Evolutionary conservation across 2,329 filamentous ascomycete genomes (phyloP).

Genomic region (Pseudogymnoascus sp.): DNA sequence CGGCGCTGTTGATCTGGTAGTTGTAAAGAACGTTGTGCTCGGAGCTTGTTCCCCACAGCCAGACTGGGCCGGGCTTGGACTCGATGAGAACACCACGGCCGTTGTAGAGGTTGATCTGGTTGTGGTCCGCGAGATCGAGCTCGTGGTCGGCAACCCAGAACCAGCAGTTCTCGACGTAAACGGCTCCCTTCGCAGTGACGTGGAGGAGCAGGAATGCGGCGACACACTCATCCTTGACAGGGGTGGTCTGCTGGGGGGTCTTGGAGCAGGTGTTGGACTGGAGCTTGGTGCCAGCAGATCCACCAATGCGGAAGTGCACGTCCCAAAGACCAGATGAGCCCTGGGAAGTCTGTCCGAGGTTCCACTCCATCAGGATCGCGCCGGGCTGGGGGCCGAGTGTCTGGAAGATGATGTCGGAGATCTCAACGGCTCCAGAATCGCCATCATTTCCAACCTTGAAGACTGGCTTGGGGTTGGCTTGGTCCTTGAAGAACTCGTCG

Average conservation of each 20-base stretch:
- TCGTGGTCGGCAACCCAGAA: slow-evolving; percentile 89
- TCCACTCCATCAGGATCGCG: slow-evolving; percentile 88
- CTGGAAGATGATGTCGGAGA: slow-evolving; percentile 78
- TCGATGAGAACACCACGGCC: slow-evolving; percentile 77
- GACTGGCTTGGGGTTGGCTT: slow-evolving; percentile 70
- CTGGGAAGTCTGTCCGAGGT: slow-evolving; percentile 59
- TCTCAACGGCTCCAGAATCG: slow-evolving; percentile 74
- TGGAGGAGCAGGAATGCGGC: slow-evolving; percentile 67
- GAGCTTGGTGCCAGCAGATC: slow-evolving; percentile 73
- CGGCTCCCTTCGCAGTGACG: slow-evolving; percentile 52
- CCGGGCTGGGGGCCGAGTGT: slow-evolving; percentile 78
- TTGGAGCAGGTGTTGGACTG: slow-evolving; percentile 75
- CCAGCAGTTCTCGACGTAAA: slow-evolving; percentile 85
- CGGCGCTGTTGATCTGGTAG: slow-evolving; percentile 73
- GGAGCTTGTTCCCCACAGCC: slow-evolving; percentile 71
- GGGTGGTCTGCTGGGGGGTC: slow-evolving; percentile 56
- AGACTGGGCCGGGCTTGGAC: slow-evolving; percentile 62
- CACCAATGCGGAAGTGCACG: slow-evolving; percentile 89
- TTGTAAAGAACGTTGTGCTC: slow-evolving; percentile 67
- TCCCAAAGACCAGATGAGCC: slow-evolving; percentile 84
- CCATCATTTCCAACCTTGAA: slow-evolving; percentile 75
- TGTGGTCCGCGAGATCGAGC: slow-evolving; percentile 64
- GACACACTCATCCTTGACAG: slow-evolving; percentile 59
- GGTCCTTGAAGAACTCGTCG: slow-evolving; percentile 59
- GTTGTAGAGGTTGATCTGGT: slow-evolving; percentile 81